Evolutionary conservation across 106 monocot species (phyloP), one percentile per base, ranked within the genome.

Genomic region (Platanthera zijinensis): DNA sequence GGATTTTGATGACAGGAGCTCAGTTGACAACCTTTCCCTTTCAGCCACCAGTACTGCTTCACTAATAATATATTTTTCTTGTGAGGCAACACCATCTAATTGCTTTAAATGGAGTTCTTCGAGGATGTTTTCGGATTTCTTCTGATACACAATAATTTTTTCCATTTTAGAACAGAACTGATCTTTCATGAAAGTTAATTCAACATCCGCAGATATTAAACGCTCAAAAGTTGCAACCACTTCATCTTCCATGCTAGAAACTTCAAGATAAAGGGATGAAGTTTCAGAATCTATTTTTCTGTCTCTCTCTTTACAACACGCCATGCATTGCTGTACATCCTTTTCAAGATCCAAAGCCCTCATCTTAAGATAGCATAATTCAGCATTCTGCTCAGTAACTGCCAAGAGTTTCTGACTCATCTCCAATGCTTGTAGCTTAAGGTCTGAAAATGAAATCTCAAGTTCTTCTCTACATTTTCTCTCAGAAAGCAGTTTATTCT

Each of bases 371-470:
- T 78, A 64, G 39, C 51, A 13, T 45, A 87, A 50, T 77, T 91
- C 88, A 46, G 84, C 47, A 73, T 88, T 83, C n/a, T 86, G 81
- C 75, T 85, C 89, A 84, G 83, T 69, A 78, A 83, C 80, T 71
- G 59, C 83, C 30, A 84, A 19, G 32, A 93, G 57, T 69, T 86
- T 78, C 30, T 86, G 69, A 54, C 56, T 69, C 77, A 80, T 96
- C 77, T 86, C 86, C 73, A 81, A 80, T 75, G 89, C 3, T 75
- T 93, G 84, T 70, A 66, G 72, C 47, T 79, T 87, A 84, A 91
- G 87, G 79, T 85, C 79, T 25, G 81, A 32, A 79, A 90, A 52
- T 54, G 57, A 78, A 56, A 73, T 74, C 63, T 92, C 88, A 82
- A 95, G 82, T 52, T 88, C 78, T 49, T 80, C 76, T 48, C 77